Evolutionary conservation across 495 filamentous ascomycete genomes (phyloP).

Genomic region (Penicillium coprophilum): DNA sequence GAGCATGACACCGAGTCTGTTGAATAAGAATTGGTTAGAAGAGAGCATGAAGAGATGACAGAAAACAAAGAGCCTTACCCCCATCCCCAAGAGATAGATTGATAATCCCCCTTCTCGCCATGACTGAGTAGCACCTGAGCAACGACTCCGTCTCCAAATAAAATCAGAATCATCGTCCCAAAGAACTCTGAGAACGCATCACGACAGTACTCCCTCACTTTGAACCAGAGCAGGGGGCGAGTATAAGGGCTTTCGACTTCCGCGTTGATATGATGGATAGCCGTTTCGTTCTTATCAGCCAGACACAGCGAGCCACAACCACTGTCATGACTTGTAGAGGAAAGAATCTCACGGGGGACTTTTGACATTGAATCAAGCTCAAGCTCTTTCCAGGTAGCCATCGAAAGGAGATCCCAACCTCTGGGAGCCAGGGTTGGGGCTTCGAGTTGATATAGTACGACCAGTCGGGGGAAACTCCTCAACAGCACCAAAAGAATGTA

Average conservation of each 20-base stretch:
- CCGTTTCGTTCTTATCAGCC: constrained; percentile 17
- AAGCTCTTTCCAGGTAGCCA: constrained; percentile 15
- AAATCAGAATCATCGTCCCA: constrained; percentile 60
- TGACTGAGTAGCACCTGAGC: constrained; percentile 58
- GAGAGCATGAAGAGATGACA: background rate
- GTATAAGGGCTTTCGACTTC: constrained; percentile 6
- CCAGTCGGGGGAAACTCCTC: background rate
- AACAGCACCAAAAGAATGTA: background rate
- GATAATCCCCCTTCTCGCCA: constrained; percentile 53
- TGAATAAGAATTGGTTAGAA: constrained; percentile 10
- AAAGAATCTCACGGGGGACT: constrained; percentile 16
- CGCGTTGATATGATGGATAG: constrained; percentile 16
- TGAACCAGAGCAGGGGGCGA: constrained; percentile 46
- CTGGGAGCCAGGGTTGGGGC: background rate
- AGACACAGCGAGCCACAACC: constrained; percentile 22
- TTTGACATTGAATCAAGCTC: constrained; percentile 20
- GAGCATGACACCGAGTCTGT: constrained; percentile 59
- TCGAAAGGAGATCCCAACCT: background rate
- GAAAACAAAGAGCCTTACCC: constrained; percentile 41
- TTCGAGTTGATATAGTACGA: constrained; percentile 11
- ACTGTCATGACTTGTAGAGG: constrained; percentile 16
- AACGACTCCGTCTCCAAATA: constrained; percentile 63
- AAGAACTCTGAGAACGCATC: constrained; percentile 65
- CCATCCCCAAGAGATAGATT: constrained; percentile 64
- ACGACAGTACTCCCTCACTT: constrained; percentile 43